These are phyloP conservation scores for Cercospora canescens DNA, from an alignment of 2,329 filamentous ascomycete species.

Conservation along the genomic window DNA sequence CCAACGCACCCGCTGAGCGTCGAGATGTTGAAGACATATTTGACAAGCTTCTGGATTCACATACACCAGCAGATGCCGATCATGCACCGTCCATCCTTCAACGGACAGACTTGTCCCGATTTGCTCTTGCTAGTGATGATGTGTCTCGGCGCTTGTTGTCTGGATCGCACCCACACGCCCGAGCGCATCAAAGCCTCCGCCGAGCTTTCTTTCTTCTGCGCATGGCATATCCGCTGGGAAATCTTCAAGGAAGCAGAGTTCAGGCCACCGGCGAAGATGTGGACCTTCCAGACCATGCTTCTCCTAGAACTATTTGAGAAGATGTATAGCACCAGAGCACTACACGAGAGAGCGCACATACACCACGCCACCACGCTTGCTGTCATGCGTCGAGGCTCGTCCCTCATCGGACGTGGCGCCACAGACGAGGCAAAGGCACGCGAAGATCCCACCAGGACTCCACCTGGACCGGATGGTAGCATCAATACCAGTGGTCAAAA, in stretches of 20 bases:
- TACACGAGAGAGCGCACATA: constrained; percentile 94
- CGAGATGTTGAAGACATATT: constrained; percentile 94
- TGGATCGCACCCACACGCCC: constrained; percentile 78
- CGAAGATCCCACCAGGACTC: constrained; percentile 53
- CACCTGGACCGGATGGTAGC: constrained; percentile 49
- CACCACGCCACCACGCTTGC: constrained; percentile 96
- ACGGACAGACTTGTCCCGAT: constrained; percentile 80
- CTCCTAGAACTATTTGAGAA: constrained; percentile 95
- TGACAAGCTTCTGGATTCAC: constrained; percentile 90
- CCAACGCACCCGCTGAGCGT: constrained; percentile 69
- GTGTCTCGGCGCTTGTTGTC: constrained; percentile 84
- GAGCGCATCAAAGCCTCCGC: constrained; percentile 75
- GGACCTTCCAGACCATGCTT: constrained; percentile 90
- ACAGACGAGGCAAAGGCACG: constrained; percentile 82
- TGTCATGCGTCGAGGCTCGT: constrained; percentile 89
- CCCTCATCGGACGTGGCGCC: constrained; percentile 80
- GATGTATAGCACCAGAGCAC: constrained; percentile 88
- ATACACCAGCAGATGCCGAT: constrained; percentile 95
- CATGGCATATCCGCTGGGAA: constrained; percentile 92
- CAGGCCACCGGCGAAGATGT: constrained; percentile 87
- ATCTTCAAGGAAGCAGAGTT: constrained; percentile 92
- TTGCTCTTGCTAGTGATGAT: constrained; percentile 85
- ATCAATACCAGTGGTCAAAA: constrained; percentile 51
- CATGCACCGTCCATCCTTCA: constrained; percentile 90
- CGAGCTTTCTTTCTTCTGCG: constrained; percentile 83